Base-by-base conservation (phyloP, 2,329 filamentous ascomycete genomes). In the Bipolaris oryzae region DNA sequence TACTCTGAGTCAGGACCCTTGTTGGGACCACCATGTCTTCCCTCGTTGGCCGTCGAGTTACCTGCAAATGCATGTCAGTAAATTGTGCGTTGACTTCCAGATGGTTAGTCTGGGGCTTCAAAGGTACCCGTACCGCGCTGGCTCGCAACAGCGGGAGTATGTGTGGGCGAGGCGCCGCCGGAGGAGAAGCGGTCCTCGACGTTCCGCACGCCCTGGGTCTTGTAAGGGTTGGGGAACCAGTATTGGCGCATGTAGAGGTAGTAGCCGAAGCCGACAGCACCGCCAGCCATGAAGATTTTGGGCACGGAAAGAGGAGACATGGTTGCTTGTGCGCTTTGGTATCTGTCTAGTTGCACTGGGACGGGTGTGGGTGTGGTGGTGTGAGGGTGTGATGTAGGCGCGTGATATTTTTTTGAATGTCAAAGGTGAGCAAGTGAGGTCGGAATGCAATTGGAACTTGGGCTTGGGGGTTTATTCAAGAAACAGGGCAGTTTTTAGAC, bases 161-260 rank as follows among this genome's bases (percentile, higher is more conserved):
- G 73, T 45, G 71, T 69, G 3, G 70, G 66, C 23, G 67, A 51
- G 3, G 64, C 74, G 51, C 74, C 74, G 33, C 68, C 74, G 10
- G 72, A 53, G 3, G 70, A 67, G 56, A 64, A 76, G 21, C 72
- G 66, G 46, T 73, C 66, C 53, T 74, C 74, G 39, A 76, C 70
- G 54, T 74, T 74, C 60, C 73, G 60, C n/a, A 70, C 57, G 33
- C 59, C 73, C 38, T 65, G 62, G 23, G 74, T 76, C 64, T 74
- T 74, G 66, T 74, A 74, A 10, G 73, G 70, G 58, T 76, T 73
- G 50, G 72, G 71, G 67, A 73, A 75, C 74, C 73, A 75, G 63
- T 75, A 73, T 50, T 69, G 69, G 54, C 73, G 68, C 70, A 74
- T 74, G 58, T 69, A 67, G 49, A 74, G 62, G 63, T 75, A 72